Evolutionary conservation across 441 rosid genomes (phyloP).

Genomic region (Adansonia rubrostipa): DNA sequence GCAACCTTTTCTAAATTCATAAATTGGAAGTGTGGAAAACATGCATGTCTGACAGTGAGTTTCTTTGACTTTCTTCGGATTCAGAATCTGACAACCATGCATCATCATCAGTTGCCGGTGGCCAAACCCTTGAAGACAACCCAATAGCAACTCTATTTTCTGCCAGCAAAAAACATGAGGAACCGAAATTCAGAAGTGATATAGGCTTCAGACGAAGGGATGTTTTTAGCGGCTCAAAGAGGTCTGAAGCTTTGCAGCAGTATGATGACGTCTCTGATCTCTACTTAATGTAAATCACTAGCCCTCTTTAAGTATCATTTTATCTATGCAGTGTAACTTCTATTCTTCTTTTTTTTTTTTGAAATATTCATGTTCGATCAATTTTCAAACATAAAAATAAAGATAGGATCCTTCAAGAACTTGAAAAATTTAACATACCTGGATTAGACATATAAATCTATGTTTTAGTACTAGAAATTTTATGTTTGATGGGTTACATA

Average conservation of each 20-base stretch:
- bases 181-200: constrained; percentile 30
- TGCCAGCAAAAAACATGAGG: constrained; percentile 26
- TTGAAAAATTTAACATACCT: no score
- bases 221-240: constrained; percentile 20
- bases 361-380: no score
- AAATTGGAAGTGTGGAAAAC: background rate
- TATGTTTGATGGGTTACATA: background rate
- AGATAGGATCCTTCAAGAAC: no score
- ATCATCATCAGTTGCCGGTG: constrained; percentile 27
- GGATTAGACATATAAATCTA: background rate
- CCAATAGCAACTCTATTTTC: constrained; percentile 32
- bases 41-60: background rate
- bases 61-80: constrained; percentile 37
- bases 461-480: background rate
- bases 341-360: no score
- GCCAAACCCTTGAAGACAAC: constrained; percentile 31
- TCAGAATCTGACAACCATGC: constrained; percentile 23
- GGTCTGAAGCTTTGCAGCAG: constrained; percentile 40
- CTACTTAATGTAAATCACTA: constrained; percentile 58
- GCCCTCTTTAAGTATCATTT: background rate
- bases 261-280: constrained; percentile 59
- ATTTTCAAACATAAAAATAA: no score
- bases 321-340: no score
- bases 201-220: constrained; percentile 31
- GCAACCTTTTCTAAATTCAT: background rate